Conservation (phyloP, 192 early-diverging fungal genomes). For the Linderina pennispora region DNA sequence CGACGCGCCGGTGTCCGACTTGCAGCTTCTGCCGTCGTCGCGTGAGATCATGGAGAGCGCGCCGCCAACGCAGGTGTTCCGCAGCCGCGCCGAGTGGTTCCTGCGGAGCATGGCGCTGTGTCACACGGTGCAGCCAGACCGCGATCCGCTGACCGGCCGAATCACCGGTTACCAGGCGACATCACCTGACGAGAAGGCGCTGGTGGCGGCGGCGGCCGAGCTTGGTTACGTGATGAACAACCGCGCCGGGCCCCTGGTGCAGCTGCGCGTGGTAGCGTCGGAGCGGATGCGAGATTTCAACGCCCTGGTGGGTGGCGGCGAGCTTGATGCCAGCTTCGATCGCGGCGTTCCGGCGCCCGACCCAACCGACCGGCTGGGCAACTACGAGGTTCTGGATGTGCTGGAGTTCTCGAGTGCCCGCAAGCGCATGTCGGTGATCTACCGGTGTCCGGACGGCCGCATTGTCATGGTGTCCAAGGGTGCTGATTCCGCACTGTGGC, state of each 20-base stretch:
- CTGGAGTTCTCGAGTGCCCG: constrained; percentile 83
- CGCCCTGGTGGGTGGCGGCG: neutral
- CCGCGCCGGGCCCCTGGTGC: constrained; percentile 46
- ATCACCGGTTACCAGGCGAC: constrained; percentile 72
- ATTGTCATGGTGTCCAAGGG: constrained; percentile 86
- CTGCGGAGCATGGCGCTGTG: constrained; percentile 72
- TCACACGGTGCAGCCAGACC: constrained; percentile 75
- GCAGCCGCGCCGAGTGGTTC: constrained; percentile 55
- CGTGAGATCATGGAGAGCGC: constrained; percentile 19
- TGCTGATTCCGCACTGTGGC: constrained; percentile 82
- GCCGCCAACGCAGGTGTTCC: constrained; percentile 33
- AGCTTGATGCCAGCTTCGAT: constrained; percentile 49
- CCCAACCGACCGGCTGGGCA: constrained; percentile 30
- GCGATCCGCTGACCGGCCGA: constrained; percentile 50
- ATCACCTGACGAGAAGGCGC: constrained; percentile 80
- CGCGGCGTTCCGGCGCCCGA: constrained; percentile 35
- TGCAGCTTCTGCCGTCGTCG: constrained; percentile 32
- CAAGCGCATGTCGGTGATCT: constrained; percentile 85
- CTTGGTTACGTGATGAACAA: constrained; percentile 65
- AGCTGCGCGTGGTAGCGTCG: constrained; percentile 41
- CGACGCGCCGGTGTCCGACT: constrained; percentile 36
- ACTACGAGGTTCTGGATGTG: constrained; percentile 58
- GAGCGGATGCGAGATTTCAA: constrained; percentile 45
- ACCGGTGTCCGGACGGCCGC: constrained; percentile 62
- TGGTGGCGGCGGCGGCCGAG: constrained; percentile 71